Evolutionary conservation across 1,284 basidiomycete species (phyloP).

Genomic region (Porodaedalea pini): DNA sequence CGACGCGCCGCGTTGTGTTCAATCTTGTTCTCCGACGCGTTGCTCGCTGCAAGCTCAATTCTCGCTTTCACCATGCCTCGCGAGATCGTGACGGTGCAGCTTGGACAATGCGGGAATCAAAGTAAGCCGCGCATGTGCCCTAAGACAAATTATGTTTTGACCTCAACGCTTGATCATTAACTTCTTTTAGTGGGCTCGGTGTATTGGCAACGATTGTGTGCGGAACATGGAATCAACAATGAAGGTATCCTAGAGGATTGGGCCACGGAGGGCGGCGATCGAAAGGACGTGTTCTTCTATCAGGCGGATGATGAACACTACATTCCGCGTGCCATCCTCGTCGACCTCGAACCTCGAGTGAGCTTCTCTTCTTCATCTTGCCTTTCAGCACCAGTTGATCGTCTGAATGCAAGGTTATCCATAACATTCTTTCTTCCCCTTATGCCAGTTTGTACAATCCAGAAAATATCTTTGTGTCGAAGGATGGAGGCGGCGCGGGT

Average conservation of each 20-base stretch:
- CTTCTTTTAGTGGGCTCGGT: slow-evolving; percentile 76
- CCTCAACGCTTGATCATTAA: slow-evolving; percentile 22
- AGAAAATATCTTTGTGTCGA: slow-evolving; percentile 94
- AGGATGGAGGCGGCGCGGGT: slow-evolving; percentile 96
- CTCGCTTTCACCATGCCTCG: slow-evolving; percentile 59
- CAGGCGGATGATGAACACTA: slow-evolving; percentile 99
- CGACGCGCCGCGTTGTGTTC: neutral
- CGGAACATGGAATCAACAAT: slow-evolving; percentile 93
- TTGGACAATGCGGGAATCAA: slow-evolving; percentile 96
- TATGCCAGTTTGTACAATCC: slow-evolving; percentile 96
- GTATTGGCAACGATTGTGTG: slow-evolving; percentile 94
- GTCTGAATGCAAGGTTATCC: slow-evolving; percentile 72
- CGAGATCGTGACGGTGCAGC: slow-evolving; percentile 83
- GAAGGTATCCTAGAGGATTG: slow-evolving; percentile 93
- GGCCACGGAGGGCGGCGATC: slow-evolving; percentile 90
- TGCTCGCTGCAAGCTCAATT: slow-evolving; percentile 19
- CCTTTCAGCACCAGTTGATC: neutral
- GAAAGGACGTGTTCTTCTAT: slow-evolving; percentile 99
- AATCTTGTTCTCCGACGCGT: slow-evolving; percentile 4
- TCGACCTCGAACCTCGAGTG: slow-evolving; percentile 97
- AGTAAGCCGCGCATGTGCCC: slow-evolving; percentile 43
- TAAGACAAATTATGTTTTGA: neutral
- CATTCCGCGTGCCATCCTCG: slow-evolving; percentile 93
- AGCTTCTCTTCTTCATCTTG: slow-evolving; percentile 29
- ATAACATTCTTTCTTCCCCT: slow-evolving; percentile 89